Conservation (phyloP, 176 grass and related monocot genomes). For the Carex myosuroides region DNA sequence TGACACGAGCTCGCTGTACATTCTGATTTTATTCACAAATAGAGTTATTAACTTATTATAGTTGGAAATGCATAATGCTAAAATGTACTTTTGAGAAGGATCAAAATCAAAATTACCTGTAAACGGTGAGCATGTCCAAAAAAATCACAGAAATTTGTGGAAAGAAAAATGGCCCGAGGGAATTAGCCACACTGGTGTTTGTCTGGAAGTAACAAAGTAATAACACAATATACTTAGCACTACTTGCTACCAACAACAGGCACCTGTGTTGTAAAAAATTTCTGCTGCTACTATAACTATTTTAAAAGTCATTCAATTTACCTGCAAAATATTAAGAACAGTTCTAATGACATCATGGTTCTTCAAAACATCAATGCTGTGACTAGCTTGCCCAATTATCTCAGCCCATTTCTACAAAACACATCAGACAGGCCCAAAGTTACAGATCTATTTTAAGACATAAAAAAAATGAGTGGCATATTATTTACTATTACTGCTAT, state of each 20-base stretch:
- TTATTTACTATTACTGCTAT: slow-evolving; percentile 17
- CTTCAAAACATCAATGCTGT: slow-evolving; percentile 94
- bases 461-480: background rate
- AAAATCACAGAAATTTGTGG: slow-evolving; percentile 94
- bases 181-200: slow-evolving; percentile 87
- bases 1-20: slow-evolving; percentile 99
- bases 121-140: slow-evolving; percentile 97
- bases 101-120: slow-evolving; percentile 51
- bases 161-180: slow-evolving; percentile 92
- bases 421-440: background rate
- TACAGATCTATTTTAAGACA: background rate
- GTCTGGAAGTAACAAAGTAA: slow-evolving; percentile 59
- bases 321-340: slow-evolving; percentile 99
- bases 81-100: background rate
- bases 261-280: background rate
- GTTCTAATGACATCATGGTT: slow-evolving; percentile 97
- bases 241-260: slow-evolving; percentile 1
- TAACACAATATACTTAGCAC: slow-evolving; percentile 11
- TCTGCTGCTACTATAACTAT: background rate
- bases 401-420: slow-evolving; percentile 95
- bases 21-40: slow-evolving; percentile 42
- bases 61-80: background rate
- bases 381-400: slow-evolving; percentile 96
- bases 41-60: slow-evolving; percentile 16
- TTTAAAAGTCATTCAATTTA: slow-evolving; percentile 22